A percentile compares a stretch with the other conserved stretches of the same genome.
phyloP scores from a whole-genome alignment of 257 asterid genomes.

The Cordia subcordata region DNA sequence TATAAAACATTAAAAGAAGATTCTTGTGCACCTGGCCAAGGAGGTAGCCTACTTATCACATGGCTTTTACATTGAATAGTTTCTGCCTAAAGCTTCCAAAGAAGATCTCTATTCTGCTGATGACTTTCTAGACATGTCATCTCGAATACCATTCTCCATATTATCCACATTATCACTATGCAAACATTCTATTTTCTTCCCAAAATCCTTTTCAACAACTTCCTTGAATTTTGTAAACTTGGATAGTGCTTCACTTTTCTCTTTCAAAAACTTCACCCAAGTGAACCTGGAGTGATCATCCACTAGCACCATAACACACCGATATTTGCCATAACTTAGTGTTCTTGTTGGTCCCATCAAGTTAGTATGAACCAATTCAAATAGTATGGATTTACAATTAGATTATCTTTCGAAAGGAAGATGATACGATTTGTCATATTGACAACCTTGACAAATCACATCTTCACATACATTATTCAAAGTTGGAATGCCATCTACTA shows the following conservation, averaged over 20 bases:
- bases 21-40: constrained; percentile 14
- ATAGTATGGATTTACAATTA: neutral
- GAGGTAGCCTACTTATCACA: constrained; percentile 12
- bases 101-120: constrained; percentile 8
- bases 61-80: constrained; percentile 8
- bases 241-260: constrained; percentile 16
- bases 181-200: constrained; percentile 9
- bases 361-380: constrained; percentile 12
- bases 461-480: constrained; percentile 5
- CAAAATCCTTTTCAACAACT: constrained; percentile 10
- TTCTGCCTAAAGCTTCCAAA: constrained; percentile 13
- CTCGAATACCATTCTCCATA: constrained; percentile 2
- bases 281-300: constrained; percentile 18
- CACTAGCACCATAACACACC: constrained; percentile 21
- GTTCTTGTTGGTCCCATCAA: constrained; percentile 25
- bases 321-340: constrained; percentile 5
- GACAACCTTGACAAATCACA: constrained; percentile 12
- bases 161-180: constrained; percentile 15
- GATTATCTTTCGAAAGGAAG: constrained; percentile 11
- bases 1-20: constrained; percentile 12
- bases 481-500: constrained; percentile 7
- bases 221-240: too few relatives aligned
- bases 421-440: constrained; percentile 6
- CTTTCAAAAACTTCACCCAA: constrained; percentile 13
- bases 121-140: constrained; percentile 11